phyloP scores from a whole-genome alignment of 2,329 filamentous ascomycete species.

The Stagonosporopsis chrysanthemi region DNA sequence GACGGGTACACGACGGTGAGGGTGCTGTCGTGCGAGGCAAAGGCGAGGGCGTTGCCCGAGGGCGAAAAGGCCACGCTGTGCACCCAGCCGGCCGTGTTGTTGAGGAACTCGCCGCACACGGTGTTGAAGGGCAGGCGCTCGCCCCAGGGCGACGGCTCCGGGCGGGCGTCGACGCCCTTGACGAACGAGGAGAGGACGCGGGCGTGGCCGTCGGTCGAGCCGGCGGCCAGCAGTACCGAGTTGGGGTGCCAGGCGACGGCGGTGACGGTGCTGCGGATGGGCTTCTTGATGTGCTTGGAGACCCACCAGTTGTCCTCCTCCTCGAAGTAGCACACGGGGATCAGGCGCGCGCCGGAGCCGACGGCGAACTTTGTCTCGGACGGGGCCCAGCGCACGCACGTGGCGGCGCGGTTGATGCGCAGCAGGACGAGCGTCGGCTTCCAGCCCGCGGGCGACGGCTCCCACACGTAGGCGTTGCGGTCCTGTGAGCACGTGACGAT shows the following conservation, averaged over 20 bases:
- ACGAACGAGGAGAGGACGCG: constrained; percentile 95
- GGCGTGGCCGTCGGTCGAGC: constrained; percentile 96
- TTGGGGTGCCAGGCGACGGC: constrained; percentile 97
- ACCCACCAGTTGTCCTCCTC: constrained; percentile 99
- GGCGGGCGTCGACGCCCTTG: constrained; percentile 88
- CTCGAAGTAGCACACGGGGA: constrained; percentile 98
- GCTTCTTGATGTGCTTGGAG: constrained; percentile 99
- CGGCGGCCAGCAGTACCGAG: constrained; percentile 90
- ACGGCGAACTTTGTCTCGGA: constrained; percentile 98
- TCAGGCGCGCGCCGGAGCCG: constrained; percentile 91
- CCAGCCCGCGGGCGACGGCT: constrained; percentile 89
- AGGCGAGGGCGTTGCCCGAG: constrained; percentile 89
- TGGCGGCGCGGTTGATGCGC: constrained; percentile 94
- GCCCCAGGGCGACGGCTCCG: constrained; percentile 89
- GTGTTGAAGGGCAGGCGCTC: constrained; percentile 98
- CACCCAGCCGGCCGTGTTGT: constrained; percentile 96
- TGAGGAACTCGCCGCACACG: constrained; percentile 94
- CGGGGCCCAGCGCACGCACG: constrained; percentile 96
- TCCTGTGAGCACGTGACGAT: constrained; percentile 99
- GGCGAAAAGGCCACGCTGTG: constrained; percentile 94
- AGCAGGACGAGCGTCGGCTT: constrained; percentile 97
- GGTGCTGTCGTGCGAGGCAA: constrained; percentile 93
- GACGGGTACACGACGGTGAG: constrained; percentile 96
- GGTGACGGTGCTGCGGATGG: constrained; percentile 95
- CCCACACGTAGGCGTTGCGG: constrained; percentile 97